phyloP scores from a whole-genome alignment of 2,329 filamentous ascomycete genomes.

The Fusarium sp. region DNA sequence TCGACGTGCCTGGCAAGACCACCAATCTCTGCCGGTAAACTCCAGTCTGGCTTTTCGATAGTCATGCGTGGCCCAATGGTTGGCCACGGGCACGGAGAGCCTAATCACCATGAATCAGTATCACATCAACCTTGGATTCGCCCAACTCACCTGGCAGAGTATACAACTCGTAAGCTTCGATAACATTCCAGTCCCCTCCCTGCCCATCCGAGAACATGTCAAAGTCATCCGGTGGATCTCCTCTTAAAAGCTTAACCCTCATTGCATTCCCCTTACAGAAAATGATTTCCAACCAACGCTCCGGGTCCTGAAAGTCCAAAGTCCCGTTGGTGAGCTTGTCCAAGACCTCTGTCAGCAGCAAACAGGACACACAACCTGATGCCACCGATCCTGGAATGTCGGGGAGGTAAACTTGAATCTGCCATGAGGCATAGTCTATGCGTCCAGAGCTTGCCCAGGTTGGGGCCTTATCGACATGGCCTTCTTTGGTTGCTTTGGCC shows the following conservation, averaged over 20 bases:
- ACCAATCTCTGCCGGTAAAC: conserved; percentile 4
- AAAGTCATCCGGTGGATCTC: conserved; percentile 17
- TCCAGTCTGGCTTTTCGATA: conserved; percentile 11
- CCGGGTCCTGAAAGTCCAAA: conserved; percentile 2
- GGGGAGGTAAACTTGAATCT: conserved; percentile 8
- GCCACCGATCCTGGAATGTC: conserved; percentile 12
- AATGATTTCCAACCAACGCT: conserved; percentile 15
- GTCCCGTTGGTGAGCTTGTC: conserved; percentile 13
- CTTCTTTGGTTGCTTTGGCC: conserved; percentile 1
- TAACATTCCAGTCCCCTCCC: neutral
- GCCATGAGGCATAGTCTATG: conserved; percentile 30
- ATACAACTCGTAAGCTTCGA: conserved; percentile 31
- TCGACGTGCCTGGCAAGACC: conserved; percentile 28
- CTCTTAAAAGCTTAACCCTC: neutral
- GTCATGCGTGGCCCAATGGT: conserved; percentile 31
- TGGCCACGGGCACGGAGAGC: conserved; percentile 25
- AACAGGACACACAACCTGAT: conserved; percentile 24
- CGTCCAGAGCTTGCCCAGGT: conserved; percentile 19
- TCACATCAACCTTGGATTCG: rapidly evolving
- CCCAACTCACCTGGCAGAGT: conserved; percentile 23
- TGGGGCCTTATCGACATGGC: conserved; percentile 2
- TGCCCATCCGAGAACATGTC: conserved; percentile 21
- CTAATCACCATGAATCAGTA: neutral
- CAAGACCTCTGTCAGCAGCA: conserved; percentile 10
- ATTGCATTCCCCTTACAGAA: conserved; percentile 35